These are phyloP conservation scores for Hyaloscypha bicolor DNA, from an alignment of 495 filamentous ascomycete genomes.

Conservation along the genomic window DNA sequence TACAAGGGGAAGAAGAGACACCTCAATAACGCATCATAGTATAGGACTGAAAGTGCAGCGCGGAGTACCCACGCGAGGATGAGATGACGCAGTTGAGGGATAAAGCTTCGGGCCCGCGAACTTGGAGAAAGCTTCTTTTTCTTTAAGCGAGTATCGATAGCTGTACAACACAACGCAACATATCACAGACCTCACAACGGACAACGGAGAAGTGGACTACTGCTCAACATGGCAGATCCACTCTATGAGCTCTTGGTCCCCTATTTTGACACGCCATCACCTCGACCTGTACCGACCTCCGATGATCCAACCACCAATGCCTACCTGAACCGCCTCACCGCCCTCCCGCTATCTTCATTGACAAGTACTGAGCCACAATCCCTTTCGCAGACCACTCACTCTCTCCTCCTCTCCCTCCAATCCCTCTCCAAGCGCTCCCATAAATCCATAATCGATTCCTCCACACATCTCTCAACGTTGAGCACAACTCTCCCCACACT, in stretches of 20 bases:
- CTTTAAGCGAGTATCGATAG: not conserved
- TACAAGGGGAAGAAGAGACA: not conserved
- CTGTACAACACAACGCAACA: not conserved
- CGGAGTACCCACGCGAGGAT: not conserved
- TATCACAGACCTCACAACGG: not conserved
- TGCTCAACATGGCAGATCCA: constrained; percentile 62
- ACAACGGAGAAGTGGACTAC: not conserved
- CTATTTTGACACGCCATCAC: constrained; percentile 50
- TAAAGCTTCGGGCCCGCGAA: not conserved
- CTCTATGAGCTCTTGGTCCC: constrained; percentile 74
- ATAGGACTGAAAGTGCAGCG: not conserved
- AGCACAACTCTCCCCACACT: constrained; percentile 67
- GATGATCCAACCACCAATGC: constrained; percentile 54
- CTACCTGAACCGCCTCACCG: constrained; percentile 81
- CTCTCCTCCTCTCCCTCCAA: constrained; percentile 83
- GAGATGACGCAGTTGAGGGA: not conserved
- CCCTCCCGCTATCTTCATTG: constrained; percentile 74
- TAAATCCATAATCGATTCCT: constrained; percentile 79
- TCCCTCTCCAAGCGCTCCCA: constrained; percentile 91
- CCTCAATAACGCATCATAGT: constrained; percentile 5
- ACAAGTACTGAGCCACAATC: constrained; percentile 76
- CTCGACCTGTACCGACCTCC: constrained; percentile 36
- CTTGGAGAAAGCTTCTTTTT: not conserved
- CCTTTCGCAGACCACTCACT: constrained; percentile 77
- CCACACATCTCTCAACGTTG: constrained; percentile 74